Evolutionary conservation across 73 alveolate genomes (phyloP), one percentile per base, ranked within the genome.

Genomic region (Paramecium octaurelia): DNA sequence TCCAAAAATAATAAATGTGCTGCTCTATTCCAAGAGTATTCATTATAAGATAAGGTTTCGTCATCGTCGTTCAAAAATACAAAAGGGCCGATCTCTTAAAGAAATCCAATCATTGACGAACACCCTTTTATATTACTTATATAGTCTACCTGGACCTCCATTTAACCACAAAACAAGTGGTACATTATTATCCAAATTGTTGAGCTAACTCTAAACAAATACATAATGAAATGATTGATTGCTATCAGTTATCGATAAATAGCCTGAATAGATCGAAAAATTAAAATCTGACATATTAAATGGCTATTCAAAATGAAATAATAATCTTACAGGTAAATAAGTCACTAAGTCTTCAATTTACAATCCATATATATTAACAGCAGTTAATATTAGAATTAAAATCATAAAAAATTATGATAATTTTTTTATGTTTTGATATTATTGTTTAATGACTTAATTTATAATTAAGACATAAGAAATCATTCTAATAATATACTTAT

Each of bases 151-250:
- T 6, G 99, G 99, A 8, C 99, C 99, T 48, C 99, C 99, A 93
- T 97, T 98, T 75, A 98, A 95, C 99, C 99, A 97, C 59, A 97
- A 21, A 4, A 98, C 91, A n/a, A 95, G 92, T 4, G 99, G 99
- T 8, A 86, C 93, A 14, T 11, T 36, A 35, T 73, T 23, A 73
- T 92, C 85, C 20, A 92, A 77, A 12, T 98, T 97, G 90, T 92
- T 86, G 38, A 58, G 46, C 76, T 93, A 43, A 46, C 94, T 70
- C 69, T 90, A 93, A 34, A 92, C 95, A 27, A 91, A 91, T 59
- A 93, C 93, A 70, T 95, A 96, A 86, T 95, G 98, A 42, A 93
- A 90, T 58, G 58, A 31, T 36, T 84, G 44, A 8, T 80, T 40
- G 18, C 44, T 48, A 46, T 21, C 31, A 14, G 91, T 43, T 20